Base-by-base conservation (phyloP, 1,139 yeast genomes). In the Suhomyces maxii region DNA sequence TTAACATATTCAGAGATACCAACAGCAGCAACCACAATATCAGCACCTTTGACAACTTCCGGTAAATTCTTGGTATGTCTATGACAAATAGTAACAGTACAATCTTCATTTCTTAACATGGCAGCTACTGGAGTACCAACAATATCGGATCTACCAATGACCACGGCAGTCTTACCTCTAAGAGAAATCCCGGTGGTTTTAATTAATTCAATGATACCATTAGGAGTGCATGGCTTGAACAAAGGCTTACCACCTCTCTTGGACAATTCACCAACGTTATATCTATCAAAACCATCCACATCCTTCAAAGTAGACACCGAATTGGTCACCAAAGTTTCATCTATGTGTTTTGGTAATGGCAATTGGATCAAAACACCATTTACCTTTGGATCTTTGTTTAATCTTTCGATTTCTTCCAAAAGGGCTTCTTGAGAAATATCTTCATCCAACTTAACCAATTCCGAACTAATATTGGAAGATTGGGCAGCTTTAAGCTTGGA, bases 101-200 rank as follows among this genome's bases (percentile, higher is more conserved):
- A 91, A 65, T 90, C 85, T 48, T 83, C 83, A 55, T 85, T 81
- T 59, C 85, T 84, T 63, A 93, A 78, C 62, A 93, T 76, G 53
- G 84, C 83, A 37, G 97, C 87, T 48, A 91, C 87, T 40, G 99
- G 99, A 52, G 86, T 82, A 43, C 99, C 99, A 35, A 93, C 99
- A 58, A 93, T 93, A 61, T 93, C 98, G 36, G 96, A 87, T 69
- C 99, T 82, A 48, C 99, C 99, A 51, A 93, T 76, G 32, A 93
- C 98, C 40, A 91, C 97, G n/a, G 96, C 97, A 55, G 80, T 78
- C 56, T 84, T 83, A 45, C 93, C 93, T 45, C 76, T 64, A 50
- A 86, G 67, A 26, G 68, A 67, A 41, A 83, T 69, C 3, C 84
- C 82, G 25, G 88, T 80, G 51, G 85, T 80, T 57, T 83, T 78